Conservation (phyloP, 1,284 basidiomycete genomes). For the Athelia psychrophila region DNA sequence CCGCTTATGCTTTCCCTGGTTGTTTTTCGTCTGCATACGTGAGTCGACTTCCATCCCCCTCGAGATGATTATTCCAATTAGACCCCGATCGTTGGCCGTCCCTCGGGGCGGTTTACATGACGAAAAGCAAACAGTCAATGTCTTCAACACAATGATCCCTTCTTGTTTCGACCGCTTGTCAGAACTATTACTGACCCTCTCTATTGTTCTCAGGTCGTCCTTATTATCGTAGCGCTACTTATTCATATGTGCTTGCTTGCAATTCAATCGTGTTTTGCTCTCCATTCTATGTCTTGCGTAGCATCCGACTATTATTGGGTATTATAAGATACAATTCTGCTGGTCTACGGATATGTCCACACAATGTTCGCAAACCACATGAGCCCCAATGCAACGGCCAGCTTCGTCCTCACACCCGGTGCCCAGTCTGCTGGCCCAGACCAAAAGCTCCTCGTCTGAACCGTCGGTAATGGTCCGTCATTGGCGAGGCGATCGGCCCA, state of each 20-base stretch:
- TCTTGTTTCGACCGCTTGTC: no score
- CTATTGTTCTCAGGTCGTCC: neutral
- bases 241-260: neutral
- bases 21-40: conserved; percentile 3
- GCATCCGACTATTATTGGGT: neutral
- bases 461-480: conserved; percentile 18
- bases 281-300: neutral
- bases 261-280: neutral
- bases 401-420: conserved; percentile 33
- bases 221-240: neutral
- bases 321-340: no score
- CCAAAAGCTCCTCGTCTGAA: conserved; percentile 27
- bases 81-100: conserved; percentile 4
- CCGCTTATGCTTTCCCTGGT: neutral
- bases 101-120: conserved; percentile 9
- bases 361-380: conserved; percentile 60
- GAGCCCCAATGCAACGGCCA: conserved; percentile 27
- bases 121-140: conserved; percentile 27
- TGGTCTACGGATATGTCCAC: conserved; percentile 43
- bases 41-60: conserved; percentile 5
- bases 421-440: conserved; percentile 25
- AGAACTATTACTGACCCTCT: no score
- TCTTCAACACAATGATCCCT: conserved; percentile 41
- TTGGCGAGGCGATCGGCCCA: conserved; percentile 60
- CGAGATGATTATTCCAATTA: conserved; percentile 14